Evolutionary conservation across 257 asterid species (phyloP).

Genomic region (Solanum neorickii): DNA sequence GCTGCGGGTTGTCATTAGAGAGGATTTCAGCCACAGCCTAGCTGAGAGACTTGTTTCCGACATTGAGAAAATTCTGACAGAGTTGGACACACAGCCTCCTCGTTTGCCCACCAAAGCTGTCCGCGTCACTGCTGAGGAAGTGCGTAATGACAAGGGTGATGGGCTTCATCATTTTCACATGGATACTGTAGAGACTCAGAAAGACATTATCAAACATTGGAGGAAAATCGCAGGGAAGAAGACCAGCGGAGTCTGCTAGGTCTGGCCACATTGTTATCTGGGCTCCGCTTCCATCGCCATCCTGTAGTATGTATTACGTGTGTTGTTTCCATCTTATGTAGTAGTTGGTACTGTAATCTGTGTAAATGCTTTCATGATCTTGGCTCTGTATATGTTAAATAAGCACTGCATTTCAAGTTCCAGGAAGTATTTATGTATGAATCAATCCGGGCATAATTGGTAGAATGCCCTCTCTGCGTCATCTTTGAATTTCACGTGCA

Average conservation of each 20-base stretch:
- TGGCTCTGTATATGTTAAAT: not conserved
- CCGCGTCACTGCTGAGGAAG: conserved; percentile 12
- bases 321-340: not conserved
- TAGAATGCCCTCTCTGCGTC: not conserved
- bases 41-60: conserved; percentile 53
- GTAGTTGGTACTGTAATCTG: not conserved
- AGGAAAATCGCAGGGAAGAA: conserved; percentile 44
- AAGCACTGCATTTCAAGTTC: not conserved
- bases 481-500: not conserved
- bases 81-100: conserved; percentile 38
- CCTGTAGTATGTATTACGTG: not conserved
- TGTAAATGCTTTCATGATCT: not conserved
- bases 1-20: conserved; percentile 53
- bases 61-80: conserved; percentile 38
- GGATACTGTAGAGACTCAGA: conserved; percentile 6
- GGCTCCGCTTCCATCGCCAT: not conserved
- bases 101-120: conserved; percentile 13
- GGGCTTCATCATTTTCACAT: conserved; percentile 1
- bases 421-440: not conserved
- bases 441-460: not conserved
- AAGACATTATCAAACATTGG: conserved; percentile 40
- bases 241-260: conserved; percentile 47
- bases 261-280: not conserved
- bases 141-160: not conserved
- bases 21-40: conserved; percentile 51